phyloP scores from a whole-genome alignment of 2,329 filamentous ascomycete genomes.

The Cordyceps cateniannulata region DNA sequence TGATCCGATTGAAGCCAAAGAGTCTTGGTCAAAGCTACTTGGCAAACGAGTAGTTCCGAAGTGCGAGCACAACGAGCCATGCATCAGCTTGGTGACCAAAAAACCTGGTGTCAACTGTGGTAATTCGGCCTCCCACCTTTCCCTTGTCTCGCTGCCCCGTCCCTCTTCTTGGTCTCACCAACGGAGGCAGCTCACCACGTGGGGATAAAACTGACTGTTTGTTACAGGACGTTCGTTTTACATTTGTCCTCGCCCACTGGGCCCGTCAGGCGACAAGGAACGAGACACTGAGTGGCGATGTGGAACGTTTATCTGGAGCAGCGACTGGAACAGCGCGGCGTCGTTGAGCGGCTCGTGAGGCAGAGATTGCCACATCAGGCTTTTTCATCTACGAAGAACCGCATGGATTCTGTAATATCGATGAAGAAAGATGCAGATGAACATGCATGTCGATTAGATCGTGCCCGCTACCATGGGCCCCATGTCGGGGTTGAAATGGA shows the following conservation, averaged over 20 bases:
- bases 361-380: too few relatives aligned
- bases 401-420: too few relatives aligned
- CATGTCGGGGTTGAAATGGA: not conserved
- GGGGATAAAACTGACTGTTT: not conserved
- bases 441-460: not conserved
- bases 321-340: conserved; percentile 42
- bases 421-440: not conserved
- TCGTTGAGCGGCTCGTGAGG: conserved; percentile 2
- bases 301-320: conserved; percentile 70
- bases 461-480: not conserved
- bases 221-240: conserved; percentile 53
- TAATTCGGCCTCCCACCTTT: conserved; percentile 25
- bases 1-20: conserved; percentile 66
- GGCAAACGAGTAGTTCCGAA: conserved; percentile 65
- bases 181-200: not conserved
- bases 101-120: conserved; percentile 81
- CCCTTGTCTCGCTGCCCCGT: not conserved
- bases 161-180: not conserved
- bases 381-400: not conserved
- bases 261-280: conserved; percentile 79
- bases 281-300: conserved; percentile 82
- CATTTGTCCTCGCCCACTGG: conserved; percentile 65
- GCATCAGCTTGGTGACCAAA: conserved; percentile 76
- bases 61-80: conserved; percentile 86
- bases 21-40: conserved; percentile 82